These are phyloP conservation scores for Udeniomyces megalosporus DNA, from an alignment of 768 basidiomycete species.

Conservation along the genomic window DNA sequence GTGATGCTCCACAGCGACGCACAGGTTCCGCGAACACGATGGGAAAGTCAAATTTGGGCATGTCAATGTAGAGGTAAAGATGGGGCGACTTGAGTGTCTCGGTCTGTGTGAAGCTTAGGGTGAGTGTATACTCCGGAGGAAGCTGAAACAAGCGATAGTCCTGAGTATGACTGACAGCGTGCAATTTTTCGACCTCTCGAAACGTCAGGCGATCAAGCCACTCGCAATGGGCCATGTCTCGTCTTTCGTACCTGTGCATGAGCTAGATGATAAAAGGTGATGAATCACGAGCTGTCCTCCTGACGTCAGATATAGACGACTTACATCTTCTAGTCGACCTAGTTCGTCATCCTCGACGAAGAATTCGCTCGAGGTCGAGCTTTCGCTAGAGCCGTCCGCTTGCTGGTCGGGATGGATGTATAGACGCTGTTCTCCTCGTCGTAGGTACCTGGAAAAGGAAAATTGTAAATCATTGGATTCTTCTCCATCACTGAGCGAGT, in stretches of 20 bases:
- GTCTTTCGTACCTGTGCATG: slow-evolving; percentile 90
- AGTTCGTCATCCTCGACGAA: slow-evolving; percentile 83
- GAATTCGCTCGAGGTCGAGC: slow-evolving; percentile 56
- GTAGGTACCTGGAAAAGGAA: slow-evolving; percentile 47
- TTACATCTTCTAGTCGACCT: slow-evolving; percentile 81
- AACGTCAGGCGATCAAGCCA: slow-evolving; percentile 92
- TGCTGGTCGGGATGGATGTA: slow-evolving; percentile 65
- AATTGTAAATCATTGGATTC: background rate
- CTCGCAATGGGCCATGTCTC: slow-evolving; percentile 81
- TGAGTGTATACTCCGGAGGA: background rate
- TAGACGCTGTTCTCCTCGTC: slow-evolving; percentile 79
- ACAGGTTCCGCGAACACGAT: slow-evolving; percentile 87
- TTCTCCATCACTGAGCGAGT: background rate
- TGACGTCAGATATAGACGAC: slow-evolving; percentile 11
- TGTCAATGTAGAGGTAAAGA: slow-evolving; percentile 87
- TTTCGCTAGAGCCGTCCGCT: slow-evolving; percentile 69
- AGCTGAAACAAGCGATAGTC: background rate
- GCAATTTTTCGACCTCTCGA: slow-evolving; percentile 85
- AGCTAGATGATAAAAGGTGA: slow-evolving; percentile 18
- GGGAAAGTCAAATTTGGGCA: slow-evolving; percentile 93
- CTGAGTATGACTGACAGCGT: slow-evolving; percentile 45
- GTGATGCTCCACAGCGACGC: too few relatives aligned
- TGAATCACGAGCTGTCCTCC: background rate
- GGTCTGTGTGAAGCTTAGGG: slow-evolving; percentile 38
- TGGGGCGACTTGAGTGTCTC: slow-evolving; percentile 84